Percentiles rank a stretch among this genome's conserved stretches.
Evolutionary conservation across 2,329 filamentous ascomycete genomes (phyloP).

Genomic region (Cylindrodendrum hubeiense): DNA sequence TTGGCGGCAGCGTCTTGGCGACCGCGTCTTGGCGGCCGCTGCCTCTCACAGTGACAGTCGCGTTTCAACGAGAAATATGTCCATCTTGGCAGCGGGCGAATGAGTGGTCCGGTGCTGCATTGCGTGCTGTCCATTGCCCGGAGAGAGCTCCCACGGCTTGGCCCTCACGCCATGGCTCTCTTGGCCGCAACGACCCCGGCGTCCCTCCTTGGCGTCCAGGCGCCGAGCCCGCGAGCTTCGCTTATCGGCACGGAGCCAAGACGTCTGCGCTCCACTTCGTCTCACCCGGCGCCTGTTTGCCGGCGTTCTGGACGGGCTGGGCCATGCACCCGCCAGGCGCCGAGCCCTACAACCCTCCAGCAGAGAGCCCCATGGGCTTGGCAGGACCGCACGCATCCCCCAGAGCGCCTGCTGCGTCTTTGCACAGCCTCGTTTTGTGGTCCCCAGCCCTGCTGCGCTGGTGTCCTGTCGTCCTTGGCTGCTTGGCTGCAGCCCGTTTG

Average conservation of each 20-base stretch:
- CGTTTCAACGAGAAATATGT: not conserved
- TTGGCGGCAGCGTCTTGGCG: conserved; percentile 5
- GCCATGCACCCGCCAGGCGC: too few relatives aligned
- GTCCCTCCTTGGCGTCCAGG: conserved; percentile 9
- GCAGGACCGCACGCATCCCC: not conserved
- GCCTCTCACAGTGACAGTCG: conserved; percentile 1
- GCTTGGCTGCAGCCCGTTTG: not conserved
- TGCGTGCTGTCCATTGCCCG: not conserved
- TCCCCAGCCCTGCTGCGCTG: not conserved
- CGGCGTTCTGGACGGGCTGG: not conserved
- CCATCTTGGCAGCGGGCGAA: not conserved
- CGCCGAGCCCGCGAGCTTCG: conserved; percentile 23
- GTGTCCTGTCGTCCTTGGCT: not conserved
- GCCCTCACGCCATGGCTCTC: conserved; percentile 1
- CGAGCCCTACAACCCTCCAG: too few relatives aligned
- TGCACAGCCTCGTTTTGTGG: not conserved
- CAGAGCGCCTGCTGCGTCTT: not conserved
- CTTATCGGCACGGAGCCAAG: conserved; percentile 45
- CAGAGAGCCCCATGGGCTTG: not conserved
- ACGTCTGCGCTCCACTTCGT: conserved; percentile 23
- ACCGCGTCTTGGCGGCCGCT: conserved; percentile 3
- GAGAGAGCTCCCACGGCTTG: not conserved
- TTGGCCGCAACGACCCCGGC: not conserved
- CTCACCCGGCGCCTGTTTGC: not conserved
- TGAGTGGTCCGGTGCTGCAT: not conserved